Conservation (phyloP, 495 filamentous ascomycete species). For the Penicillium angulare region DNA sequence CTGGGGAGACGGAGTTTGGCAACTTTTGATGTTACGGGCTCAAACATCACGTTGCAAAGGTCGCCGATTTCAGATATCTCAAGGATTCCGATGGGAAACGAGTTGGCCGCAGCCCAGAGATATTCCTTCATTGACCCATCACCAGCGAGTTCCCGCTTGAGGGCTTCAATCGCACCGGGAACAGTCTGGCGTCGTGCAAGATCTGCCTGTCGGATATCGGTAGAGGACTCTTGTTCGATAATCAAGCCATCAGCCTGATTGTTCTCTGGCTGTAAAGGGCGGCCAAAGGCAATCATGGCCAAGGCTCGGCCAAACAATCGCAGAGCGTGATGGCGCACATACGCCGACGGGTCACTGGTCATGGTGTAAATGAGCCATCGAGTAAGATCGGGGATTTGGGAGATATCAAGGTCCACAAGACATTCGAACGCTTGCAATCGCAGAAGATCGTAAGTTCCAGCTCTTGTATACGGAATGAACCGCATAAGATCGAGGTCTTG, state of each 20-base stretch:
- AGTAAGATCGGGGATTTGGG: slow-evolving; percentile 60
- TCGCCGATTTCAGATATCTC: slow-evolving; percentile 78
- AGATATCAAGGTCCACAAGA: slow-evolving; percentile 73
- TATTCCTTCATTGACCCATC: slow-evolving; percentile 62
- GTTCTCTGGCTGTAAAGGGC: slow-evolving; percentile 32
- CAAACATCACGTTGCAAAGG: slow-evolving; percentile 72
- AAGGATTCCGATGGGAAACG: slow-evolving; percentile 58
- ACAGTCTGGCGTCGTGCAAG: slow-evolving; percentile 74
- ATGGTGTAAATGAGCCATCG: slow-evolving; percentile 69
- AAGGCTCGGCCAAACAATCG: slow-evolving; percentile 67
- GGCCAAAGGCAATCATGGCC: slow-evolving; percentile 77
- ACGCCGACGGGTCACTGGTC: slow-evolving; percentile 77
- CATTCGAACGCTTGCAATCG: slow-evolving; percentile 81
- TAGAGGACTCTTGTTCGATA: slow-evolving; percentile 72
- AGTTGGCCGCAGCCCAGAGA: slow-evolving; percentile 78
- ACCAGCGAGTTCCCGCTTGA: slow-evolving; percentile 67
- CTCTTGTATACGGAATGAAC: slow-evolving; percentile 77
- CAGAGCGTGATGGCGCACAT: slow-evolving; percentile 68
- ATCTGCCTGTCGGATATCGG: slow-evolving; percentile 64
- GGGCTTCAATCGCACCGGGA: slow-evolving; percentile 66
- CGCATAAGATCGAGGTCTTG: slow-evolving; percentile 60
- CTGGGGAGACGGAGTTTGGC: slow-evolving; percentile 67
- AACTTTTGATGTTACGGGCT: slow-evolving; percentile 58
- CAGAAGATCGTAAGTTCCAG: slow-evolving; percentile 74
- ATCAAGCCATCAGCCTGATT: slow-evolving; percentile 62